Evolutionary conservation across 1,284 basidiomycete species (phyloP).

Genomic region (Apiotrichum gracile): DNA sequence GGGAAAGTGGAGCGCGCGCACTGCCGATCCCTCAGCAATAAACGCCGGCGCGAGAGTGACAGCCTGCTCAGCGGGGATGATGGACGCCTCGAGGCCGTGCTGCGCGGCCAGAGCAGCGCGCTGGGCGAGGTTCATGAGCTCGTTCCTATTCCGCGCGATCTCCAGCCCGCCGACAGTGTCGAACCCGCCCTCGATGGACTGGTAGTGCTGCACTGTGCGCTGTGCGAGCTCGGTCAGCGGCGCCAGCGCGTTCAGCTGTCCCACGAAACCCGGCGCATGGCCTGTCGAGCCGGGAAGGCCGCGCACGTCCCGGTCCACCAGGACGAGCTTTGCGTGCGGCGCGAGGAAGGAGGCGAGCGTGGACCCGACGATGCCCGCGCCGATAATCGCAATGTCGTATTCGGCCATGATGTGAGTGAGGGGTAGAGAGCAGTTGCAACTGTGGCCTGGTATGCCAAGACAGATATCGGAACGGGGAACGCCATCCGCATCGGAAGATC

Average conservation of each 20-base stretch:
- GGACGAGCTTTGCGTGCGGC: constrained; percentile 49
- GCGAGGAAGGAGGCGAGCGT: constrained; percentile 45
- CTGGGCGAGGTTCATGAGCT: background rate
- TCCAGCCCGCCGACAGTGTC: constrained; percentile 22
- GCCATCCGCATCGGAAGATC: no score
- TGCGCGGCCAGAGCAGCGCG: constrained; percentile 7
- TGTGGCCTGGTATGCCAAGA: no score
- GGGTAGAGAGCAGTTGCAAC: background rate
- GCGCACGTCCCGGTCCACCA: constrained; percentile 43
- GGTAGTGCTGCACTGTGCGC: constrained; percentile 16
- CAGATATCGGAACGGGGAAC: no score
- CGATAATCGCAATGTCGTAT: constrained; percentile 27
- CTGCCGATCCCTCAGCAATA: constrained; percentile 4
- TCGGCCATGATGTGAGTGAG: background rate
- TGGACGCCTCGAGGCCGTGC: constrained; percentile 5
- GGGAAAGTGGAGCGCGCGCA: constrained; percentile 8
- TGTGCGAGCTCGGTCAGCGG: constrained; percentile 23
- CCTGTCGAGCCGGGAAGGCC: constrained; percentile 26
- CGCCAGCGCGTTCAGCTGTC: constrained; percentile 19
- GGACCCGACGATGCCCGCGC: constrained; percentile 29
- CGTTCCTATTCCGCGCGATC: background rate
- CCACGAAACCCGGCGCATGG: constrained; percentile 30
- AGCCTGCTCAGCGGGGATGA: constrained; percentile 9
- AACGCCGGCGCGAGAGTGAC: constrained; percentile 13
- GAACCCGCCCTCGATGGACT: constrained; percentile 13